Evolutionary conservation across 192 early-diverging fungal genomes (phyloP).

Genomic region (Linnemannia schmuckeri): DNA sequence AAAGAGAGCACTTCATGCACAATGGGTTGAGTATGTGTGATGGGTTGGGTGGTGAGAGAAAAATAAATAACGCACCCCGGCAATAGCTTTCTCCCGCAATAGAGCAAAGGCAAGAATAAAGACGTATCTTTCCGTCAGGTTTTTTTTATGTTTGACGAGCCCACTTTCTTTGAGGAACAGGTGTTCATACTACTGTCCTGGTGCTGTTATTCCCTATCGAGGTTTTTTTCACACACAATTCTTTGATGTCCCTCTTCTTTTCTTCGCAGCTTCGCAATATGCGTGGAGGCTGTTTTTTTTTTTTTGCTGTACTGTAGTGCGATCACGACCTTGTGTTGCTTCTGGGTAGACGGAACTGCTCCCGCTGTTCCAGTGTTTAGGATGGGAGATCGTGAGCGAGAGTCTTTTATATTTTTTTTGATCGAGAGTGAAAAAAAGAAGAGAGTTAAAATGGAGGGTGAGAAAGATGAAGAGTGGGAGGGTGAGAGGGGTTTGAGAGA

Average conservation of each 20-base stretch:
- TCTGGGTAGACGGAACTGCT: neutral
- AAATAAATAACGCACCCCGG: conserved; percentile 6
- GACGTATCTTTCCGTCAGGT: neutral
- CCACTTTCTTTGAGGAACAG: neutral
- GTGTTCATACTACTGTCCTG: neutral
- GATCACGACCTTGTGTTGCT: no score
- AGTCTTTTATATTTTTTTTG: neutral
- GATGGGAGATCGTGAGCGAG: neutral
- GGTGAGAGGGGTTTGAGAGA: neutral
- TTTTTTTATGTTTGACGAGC: neutral
- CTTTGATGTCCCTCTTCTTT: neutral
- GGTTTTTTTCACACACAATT: neutral
- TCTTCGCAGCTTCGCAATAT: neutral
- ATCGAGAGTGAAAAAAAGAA: neutral
- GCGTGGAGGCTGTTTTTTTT: neutral
- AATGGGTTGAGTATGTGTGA: neutral
- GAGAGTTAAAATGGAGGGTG: neutral
- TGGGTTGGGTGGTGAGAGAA: neutral
- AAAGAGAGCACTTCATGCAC: neutral
- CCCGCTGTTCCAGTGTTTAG: neutral
- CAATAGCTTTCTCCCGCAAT: conserved; percentile 10
- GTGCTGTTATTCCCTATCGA: neutral
- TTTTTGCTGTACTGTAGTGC: no score
- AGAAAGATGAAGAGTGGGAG: neutral
- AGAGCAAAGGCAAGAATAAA: neutral